These are phyloP conservation scores for Avena atlantica DNA, from an alignment of 176 grass and related monocot species.

Conservation along the genomic window DNA sequence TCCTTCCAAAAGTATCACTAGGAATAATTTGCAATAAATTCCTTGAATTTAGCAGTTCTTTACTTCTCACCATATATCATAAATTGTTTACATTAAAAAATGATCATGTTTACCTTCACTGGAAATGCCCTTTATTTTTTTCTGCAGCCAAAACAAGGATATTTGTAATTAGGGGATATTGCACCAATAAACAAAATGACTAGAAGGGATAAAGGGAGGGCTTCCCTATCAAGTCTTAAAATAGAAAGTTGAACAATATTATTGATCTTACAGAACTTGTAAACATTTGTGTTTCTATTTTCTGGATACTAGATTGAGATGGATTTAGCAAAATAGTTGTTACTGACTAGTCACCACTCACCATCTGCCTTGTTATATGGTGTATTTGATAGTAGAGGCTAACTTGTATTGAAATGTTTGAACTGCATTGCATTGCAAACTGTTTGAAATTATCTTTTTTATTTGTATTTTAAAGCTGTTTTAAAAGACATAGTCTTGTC, in stretches of 20 bases:
- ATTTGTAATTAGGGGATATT: neutral
- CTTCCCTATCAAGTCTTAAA: neutral
- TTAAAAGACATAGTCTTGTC: neutral
- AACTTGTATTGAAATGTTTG: neutral
- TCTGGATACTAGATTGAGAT: conserved; percentile 8
- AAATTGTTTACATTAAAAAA: neutral
- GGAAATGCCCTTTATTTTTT: conserved; percentile 2
- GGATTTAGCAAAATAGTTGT: neutral
- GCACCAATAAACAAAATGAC: conserved; percentile 28
- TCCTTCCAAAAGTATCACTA: conserved; percentile 38
- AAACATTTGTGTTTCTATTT: neutral
- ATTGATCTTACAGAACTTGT: neutral
- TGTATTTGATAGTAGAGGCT: neutral
- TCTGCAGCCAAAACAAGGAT: neutral
- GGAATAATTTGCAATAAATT: conserved; percentile 8
- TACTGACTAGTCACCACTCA: neutral
- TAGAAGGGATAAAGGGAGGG: neutral
- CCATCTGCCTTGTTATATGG: neutral
- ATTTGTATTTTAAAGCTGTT: neutral
- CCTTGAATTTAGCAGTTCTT: conserved; percentile 4
- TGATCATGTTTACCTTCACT: conserved; percentile 1
- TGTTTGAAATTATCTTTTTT: conserved; percentile 32
- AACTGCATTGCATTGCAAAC: neutral
- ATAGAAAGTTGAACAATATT: neutral
- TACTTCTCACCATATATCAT: neutral